These are phyloP conservation scores for Candida qinlingensis DNA, from an alignment of 805 yeast genomes.

Conservation along the genomic window DNA sequence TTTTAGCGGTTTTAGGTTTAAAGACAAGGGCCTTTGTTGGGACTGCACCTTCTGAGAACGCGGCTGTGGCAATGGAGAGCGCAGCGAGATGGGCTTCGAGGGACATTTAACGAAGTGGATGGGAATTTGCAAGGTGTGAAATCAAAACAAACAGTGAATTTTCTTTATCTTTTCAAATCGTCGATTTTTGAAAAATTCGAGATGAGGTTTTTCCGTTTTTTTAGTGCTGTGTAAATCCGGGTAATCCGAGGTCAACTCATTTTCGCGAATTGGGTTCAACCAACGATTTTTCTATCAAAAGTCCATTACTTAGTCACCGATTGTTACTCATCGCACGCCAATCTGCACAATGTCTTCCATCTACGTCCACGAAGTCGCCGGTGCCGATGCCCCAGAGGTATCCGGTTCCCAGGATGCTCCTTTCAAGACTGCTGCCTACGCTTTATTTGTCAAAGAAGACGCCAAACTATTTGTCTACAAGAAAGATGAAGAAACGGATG, in stretches of 20 bases:
- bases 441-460: constrained; percentile 43
- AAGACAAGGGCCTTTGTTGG: constrained; percentile 75
- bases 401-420: constrained; percentile 67
- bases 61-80: constrained; percentile 53
- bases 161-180: not conserved
- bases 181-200: not conserved
- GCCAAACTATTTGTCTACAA: constrained; percentile 53
- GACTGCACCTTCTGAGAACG: constrained; percentile 40
- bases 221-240: too few species aligned
- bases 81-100: constrained; percentile 64
- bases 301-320: too few species aligned
- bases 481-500: constrained; percentile 52
- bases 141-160: too few species aligned
- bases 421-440: constrained; percentile 79
- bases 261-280: too few species aligned
- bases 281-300: too few species aligned
- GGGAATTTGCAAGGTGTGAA: too few species aligned
- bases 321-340: not conserved
- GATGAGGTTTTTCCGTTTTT: too few species aligned
- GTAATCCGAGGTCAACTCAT: too few species aligned
- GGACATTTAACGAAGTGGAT: constrained; percentile 39
- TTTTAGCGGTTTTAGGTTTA: constrained; percentile 87
- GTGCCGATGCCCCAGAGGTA: constrained; percentile 55
- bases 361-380: constrained; percentile 71
- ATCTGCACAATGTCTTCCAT: constrained; percentile 28